phyloP scores from a whole-genome alignment of 352 stramenopile species.

The Pythium periplocum region DNA sequence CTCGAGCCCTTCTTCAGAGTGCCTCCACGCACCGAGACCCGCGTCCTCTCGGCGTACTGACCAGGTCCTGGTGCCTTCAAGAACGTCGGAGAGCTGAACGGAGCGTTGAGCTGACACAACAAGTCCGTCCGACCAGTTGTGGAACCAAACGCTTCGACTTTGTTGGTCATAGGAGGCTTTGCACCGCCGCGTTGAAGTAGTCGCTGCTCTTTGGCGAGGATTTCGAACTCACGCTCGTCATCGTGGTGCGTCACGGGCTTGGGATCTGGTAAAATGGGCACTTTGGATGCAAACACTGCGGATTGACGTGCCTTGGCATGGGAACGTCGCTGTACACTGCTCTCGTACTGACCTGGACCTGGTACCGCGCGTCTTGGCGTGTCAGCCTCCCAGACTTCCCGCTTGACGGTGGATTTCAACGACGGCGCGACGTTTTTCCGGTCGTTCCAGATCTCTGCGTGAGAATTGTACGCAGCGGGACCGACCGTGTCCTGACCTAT shows the following conservation, averaged over 20 bases:
- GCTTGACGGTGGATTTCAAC: conserved; percentile 62
- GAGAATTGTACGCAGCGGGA: conserved; percentile 55
- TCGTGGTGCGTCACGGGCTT: conserved; percentile 45
- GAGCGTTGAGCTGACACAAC: conserved; percentile 45
- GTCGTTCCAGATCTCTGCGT: conserved; percentile 54
- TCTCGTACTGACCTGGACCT: conserved; percentile 59
- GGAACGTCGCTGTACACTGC: conserved; percentile 2
- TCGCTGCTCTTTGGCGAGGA: conserved; percentile 46
- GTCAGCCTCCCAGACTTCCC: conserved; percentile 64
- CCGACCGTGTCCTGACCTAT: conserved; percentile 69
- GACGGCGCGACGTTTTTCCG: conserved; percentile 61
- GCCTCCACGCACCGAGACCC: conserved; percentile 5
- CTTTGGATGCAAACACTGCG: conserved; percentile 72
- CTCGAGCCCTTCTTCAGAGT: background rate
- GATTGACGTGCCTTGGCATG: conserved; percentile 25
- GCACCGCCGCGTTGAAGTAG: conserved; percentile 22
- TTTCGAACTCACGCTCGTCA: conserved; percentile 56
- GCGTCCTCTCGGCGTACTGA: conserved; percentile 29
- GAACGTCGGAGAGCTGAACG: conserved; percentile 54
- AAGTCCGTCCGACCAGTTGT: conserved; percentile 51
- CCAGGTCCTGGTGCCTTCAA: conserved; percentile 52
- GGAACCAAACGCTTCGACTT: conserved; percentile 62
- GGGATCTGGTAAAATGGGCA: conserved; percentile 47
- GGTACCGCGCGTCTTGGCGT: conserved; percentile 40
- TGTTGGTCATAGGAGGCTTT: conserved; percentile 22